These are phyloP conservation scores for Helminthosporium solani DNA, from an alignment of 2,329 filamentous ascomycete genomes.

Conservation along the genomic window DNA sequence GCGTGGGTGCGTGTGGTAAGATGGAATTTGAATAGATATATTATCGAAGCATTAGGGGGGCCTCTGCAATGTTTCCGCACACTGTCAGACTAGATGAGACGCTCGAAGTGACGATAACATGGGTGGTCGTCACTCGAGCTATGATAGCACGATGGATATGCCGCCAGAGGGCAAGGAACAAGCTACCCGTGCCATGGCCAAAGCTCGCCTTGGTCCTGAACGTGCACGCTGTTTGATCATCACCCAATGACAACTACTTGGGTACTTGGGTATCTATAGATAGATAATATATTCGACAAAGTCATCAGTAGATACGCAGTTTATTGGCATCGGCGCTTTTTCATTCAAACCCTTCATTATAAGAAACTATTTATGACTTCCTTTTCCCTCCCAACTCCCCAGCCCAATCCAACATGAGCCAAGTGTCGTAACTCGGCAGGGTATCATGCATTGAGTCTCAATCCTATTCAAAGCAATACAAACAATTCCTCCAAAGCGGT, in stretches of 20 bases:
- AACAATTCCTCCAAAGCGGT: slow-evolving; percentile 7
- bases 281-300: too few relatives aligned
- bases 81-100: slow-evolving; percentile 16
- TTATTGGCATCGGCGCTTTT: too few relatives aligned
- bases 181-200: slow-evolving; percentile 14
- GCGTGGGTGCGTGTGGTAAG: slow-evolving; percentile 6
- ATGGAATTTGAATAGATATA: background rate
- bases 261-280: too few relatives aligned
- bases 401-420: slow-evolving; percentile 14
- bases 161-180: slow-evolving; percentile 22
- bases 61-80: background rate
- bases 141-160: slow-evolving; percentile 11
- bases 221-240: background rate
- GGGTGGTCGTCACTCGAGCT: slow-evolving; percentile 17
- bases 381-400: slow-evolving; percentile 4
- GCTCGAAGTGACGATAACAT: slow-evolving; percentile 28
- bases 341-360: too few relatives aligned
- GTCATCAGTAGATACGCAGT: too few relatives aligned
- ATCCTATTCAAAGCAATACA: slow-evolving; percentile 10
- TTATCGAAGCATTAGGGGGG: background rate
- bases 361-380: too few relatives aligned
- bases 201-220: background rate
- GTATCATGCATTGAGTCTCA: slow-evolving; percentile 26
- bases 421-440: slow-evolving; percentile 27
- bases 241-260: too few relatives aligned